Evolutionary conservation across 805 yeast species (phyloP).

Genomic region (Saturnispora gosingensis): DNA sequence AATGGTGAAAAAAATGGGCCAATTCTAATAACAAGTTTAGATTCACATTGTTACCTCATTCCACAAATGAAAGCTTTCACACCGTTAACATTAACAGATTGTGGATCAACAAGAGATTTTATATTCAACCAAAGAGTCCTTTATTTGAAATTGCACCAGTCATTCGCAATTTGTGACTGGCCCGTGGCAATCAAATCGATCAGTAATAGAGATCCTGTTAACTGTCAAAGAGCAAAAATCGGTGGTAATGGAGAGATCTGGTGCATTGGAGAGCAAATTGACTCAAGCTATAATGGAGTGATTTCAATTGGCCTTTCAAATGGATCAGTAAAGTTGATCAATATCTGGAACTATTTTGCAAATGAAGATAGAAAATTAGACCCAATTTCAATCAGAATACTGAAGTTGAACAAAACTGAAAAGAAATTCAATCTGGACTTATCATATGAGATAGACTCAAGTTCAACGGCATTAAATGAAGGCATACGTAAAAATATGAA

Average conservation of each 20-base stretch:
- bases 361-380: constrained; percentile 8
- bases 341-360: constrained; percentile 10
- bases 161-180: constrained; percentile 8
- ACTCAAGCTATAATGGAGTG: constrained; percentile 4
- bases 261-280: constrained; percentile 4
- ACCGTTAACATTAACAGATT: constrained; percentile 1
- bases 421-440: constrained; percentile 19
- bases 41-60: neutral
- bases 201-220: constrained; percentile 3
- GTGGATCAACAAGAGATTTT: constrained; percentile 16
- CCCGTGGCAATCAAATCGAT: constrained; percentile 6
- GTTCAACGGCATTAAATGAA: constrained; percentile 8
- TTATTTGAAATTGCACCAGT: neutral
- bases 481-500: constrained; percentile 2
- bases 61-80: neutral
- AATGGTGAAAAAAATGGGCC: constrained; percentile 13
- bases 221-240: constrained; percentile 6
- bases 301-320: constrained; percentile 13
- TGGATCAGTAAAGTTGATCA: constrained; percentile 15
- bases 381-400: constrained; percentile 15
- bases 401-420: constrained; percentile 15
- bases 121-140: neutral
- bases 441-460: constrained; percentile 10
- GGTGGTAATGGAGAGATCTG: constrained; percentile 11
- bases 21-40: constrained; percentile 6